These are phyloP conservation scores for Nelumbo lutea DNA, from an alignment of 164 flowering plant species.

Conservation along the genomic window DNA sequence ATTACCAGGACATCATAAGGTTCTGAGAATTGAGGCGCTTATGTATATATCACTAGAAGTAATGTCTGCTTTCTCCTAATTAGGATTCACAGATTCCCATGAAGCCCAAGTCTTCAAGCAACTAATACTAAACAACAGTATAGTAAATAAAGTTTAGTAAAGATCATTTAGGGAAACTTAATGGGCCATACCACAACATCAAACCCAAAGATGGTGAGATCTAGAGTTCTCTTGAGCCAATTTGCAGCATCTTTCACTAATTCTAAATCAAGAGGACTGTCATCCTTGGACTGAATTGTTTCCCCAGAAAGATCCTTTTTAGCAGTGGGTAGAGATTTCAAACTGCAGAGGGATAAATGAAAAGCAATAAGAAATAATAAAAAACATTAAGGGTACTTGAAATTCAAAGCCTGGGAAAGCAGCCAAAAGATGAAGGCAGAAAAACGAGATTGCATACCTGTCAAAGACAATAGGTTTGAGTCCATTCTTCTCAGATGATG, in stretches of 20 bases:
- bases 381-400: not conserved
- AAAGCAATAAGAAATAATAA: not conserved
- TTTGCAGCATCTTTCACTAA: slow-evolving; percentile 74
- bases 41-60: not conserved
- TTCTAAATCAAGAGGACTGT: slow-evolving; percentile 45
- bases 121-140: not conserved
- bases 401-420: not conserved
- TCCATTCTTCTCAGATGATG: slow-evolving; percentile 43
- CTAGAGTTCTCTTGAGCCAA: slow-evolving; percentile 57
- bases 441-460: slow-evolving; percentile 41
- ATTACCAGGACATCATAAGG: not conserved
- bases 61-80: not conserved
- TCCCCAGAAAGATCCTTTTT: slow-evolving; percentile 22
- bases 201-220: slow-evolving; percentile 85
- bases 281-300: slow-evolving; percentile 10
- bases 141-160: not conserved
- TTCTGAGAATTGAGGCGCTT: not conserved
- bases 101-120: not conserved
- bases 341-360: slow-evolving; percentile 36
- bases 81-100: not conserved
- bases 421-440: not conserved
- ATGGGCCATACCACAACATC: slow-evolving; percentile 80
- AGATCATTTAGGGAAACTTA: slow-evolving; percentile 2
- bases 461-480: slow-evolving; percentile 65
- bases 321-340: slow-evolving; percentile 76